Evolutionary conservation across 768 basidiomycete genomes (phyloP).

Genomic region (Tubosaeta sp.): DNA sequence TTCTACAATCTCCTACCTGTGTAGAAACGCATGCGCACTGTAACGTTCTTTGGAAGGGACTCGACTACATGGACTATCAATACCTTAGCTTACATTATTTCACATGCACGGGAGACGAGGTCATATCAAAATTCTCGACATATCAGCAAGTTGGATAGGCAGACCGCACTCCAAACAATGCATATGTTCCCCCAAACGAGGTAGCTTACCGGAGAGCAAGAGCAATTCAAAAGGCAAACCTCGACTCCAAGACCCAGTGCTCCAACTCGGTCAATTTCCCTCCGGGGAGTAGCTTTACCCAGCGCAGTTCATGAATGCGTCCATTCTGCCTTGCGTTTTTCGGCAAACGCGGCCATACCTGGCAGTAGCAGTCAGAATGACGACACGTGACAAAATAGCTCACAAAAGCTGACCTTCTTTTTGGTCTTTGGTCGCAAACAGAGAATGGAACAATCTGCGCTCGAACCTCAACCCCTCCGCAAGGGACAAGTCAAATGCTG

Average conservation of each 20-base stretch:
- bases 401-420: slow-evolving; percentile 71
- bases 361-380: slow-evolving; percentile 5
- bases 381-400: neutral
- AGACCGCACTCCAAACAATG: neutral
- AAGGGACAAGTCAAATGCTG: slow-evolving; percentile 81
- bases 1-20: too few species aligned
- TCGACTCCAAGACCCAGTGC: neutral
- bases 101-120: neutral
- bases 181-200: too few species aligned
- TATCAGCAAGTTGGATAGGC: neutral
- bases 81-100: neutral
- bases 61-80: neutral
- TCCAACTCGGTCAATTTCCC: neutral
- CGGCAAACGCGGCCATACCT: slow-evolving; percentile 95
- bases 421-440: slow-evolving; percentile 93
- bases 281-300: neutral
- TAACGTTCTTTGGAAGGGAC: too few species aligned
- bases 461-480: slow-evolving; percentile 84
- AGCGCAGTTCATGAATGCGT: slow-evolving; percentile 41
- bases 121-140: neutral
- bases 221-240: too few species aligned
- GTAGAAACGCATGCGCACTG: too few species aligned
- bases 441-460: slow-evolving; percentile 81
- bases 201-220: too few species aligned
- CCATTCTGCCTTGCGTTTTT: slow-evolving; percentile 88